Conservation (phyloP, 2,329 filamentous ascomycete species). For the Neofusicoccum laricinum region DNA sequence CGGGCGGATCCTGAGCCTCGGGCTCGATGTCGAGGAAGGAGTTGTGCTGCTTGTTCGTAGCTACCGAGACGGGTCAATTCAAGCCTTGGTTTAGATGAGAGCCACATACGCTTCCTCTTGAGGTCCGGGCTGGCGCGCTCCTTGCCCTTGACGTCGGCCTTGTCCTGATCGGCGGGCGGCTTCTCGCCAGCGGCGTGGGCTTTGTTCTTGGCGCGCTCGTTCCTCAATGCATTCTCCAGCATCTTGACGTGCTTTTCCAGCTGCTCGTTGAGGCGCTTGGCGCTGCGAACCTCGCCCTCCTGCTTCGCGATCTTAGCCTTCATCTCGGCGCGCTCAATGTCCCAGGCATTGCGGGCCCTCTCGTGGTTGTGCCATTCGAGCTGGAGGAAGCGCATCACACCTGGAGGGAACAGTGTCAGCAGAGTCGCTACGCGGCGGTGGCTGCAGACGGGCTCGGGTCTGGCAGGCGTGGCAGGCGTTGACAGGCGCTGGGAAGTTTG, state of each 20-base stretch:
- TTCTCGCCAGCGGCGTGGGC: conserved; percentile 50
- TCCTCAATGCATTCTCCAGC: conserved; percentile 82
- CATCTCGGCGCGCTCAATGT: conserved; percentile 99
- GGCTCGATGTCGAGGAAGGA: conserved; percentile 51
- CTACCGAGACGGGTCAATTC: conserved; percentile 28
- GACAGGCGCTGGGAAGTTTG: background rate
- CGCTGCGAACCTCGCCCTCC: conserved; percentile 83
- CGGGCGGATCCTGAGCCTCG: conserved; percentile 41
- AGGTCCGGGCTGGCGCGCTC: conserved; percentile 7
- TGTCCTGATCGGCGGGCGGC: conserved; percentile 45
- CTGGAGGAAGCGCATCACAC: conserved; percentile 98
- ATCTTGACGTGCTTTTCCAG: conserved; percentile 87
- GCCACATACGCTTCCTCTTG: conserved; percentile 13
- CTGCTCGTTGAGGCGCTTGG: conserved; percentile 84
- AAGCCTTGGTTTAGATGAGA: too few species aligned
- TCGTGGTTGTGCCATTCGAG: conserved; percentile 99
- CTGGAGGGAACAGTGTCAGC: conserved; percentile 43
- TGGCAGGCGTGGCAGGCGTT: conserved; percentile 1
- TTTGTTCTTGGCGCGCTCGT: conserved; percentile 71
- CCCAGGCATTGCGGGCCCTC: conserved; percentile 95
- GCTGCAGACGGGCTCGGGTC: background rate
- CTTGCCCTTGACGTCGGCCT: conserved; percentile 31
- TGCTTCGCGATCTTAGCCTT: conserved; percentile 93
- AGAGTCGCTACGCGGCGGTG: conserved; percentile 18
- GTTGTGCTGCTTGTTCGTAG: conserved; percentile 46